Evolutionary conservation across 2,329 filamentous ascomycete species (phyloP), one percentile per base, ranked within the genome.

Genomic region (Microdochium nivale): DNA sequence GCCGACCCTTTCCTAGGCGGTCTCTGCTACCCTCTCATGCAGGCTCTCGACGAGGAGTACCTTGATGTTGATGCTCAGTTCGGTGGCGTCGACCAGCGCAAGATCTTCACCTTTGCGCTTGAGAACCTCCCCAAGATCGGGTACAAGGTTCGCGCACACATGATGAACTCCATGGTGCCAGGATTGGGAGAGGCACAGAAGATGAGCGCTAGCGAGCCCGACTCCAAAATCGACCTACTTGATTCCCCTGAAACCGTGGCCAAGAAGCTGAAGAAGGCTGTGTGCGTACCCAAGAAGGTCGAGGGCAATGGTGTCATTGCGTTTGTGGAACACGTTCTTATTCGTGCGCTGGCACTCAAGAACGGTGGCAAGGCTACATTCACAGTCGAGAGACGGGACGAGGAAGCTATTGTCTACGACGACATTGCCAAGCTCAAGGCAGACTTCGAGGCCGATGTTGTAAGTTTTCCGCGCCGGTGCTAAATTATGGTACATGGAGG

Each of bases 141-240:
- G 49, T 96, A 96, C 77, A 82, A 81, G 59, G 82, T 59, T 55
- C 70, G 70, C 70, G 88, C 62, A 77, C 87, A 62, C 58, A 83
- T 90, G 52, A 86, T 90, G 77, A 90, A 90, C 68, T 83, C 89
- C 21, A 95, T 97, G 87, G 87, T 97, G 19, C 86, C 91, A 0
- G 92, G 94, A 37, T 74, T 97, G 11, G 76, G 79, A 57, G 85
- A 82, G 55, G 82, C 89, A 35, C 86, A 83, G 56, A 96, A 96
- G 76, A 96, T 96, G 90, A 86, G 81, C 62, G 80, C 84, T n/a
- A 86, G 82, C 61, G 82, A 86, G 59, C 70, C 72, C 60, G 86
- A 91, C 68, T 88, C 83, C 64, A 96, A 96, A 72, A 95, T 97
- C 58, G 94, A 97, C 64, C 77, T 97, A n/a, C 80, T 97, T 19